These are phyloP conservation scores for Saturnispora quitensis DNA, from an alignment of 805 yeast genomes.

Conservation along the genomic window DNA sequence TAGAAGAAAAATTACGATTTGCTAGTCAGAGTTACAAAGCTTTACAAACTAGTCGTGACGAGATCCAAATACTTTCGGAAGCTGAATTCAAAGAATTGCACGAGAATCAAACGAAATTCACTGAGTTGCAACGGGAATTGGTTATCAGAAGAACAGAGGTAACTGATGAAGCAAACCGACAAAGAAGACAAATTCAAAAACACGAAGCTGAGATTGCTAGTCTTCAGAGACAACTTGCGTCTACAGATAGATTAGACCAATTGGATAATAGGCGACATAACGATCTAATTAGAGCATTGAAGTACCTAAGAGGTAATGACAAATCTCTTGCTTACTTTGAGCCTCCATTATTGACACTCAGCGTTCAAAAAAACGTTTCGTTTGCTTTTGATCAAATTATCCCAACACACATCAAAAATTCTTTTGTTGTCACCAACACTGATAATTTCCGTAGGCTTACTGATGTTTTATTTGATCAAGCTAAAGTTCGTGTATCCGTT, in stretches of 20 bases:
- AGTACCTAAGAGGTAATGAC: conserved; percentile 31
- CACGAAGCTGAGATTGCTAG: conserved; percentile 9
- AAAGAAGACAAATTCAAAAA: not conserved
- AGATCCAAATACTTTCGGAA: not conserved
- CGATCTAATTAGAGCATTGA: conserved; percentile 30
- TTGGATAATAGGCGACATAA: conserved; percentile 29
- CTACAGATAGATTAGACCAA: conserved; percentile 44
- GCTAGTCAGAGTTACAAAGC: not conserved
- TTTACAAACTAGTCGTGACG: not conserved
- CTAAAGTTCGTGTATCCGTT: conserved; percentile 36
- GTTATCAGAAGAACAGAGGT: not conserved
- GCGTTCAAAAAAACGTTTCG: conserved; percentile 35
- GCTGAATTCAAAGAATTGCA: not conserved
- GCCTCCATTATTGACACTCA: conserved; percentile 65
- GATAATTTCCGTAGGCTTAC: conserved; percentile 41
- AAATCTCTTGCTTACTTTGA: conserved; percentile 40
- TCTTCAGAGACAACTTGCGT: conserved; percentile 21
- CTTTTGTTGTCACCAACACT: conserved; percentile 41
- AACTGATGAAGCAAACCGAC: not conserved
- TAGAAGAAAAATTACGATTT: not conserved
- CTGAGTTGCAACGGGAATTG: not conserved
- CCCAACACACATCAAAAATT: conserved; percentile 1
- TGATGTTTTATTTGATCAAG: conserved; percentile 31
- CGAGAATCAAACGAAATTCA: not conserved
- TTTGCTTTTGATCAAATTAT: conserved; percentile 29